Evolutionary conservation across 176 grass and related monocot species (phyloP), one percentile per base, ranked within the genome.

Genomic region (Hyparrhenia diplandra): DNA sequence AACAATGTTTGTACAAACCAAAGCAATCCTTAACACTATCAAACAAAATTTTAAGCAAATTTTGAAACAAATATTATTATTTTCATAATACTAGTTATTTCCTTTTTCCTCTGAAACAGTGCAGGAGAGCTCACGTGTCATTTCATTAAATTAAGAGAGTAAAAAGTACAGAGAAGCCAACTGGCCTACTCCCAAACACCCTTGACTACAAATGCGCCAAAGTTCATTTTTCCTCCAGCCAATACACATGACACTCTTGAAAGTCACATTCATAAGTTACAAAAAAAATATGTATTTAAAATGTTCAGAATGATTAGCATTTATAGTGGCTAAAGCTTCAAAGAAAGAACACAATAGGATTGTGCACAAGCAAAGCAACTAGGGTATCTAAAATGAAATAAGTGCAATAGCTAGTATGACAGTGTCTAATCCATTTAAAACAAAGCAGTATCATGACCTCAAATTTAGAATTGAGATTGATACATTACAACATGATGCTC

Each of bases 1-100:
- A 86, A 86, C 35, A 64, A 66, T 73, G 24, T 31, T 74, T 79
- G 47, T 60, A 75, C 37, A 51, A 21, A 35, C 16, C 45, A 68
- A 18, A 74, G 42, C 6, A 18, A 80, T 42, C 59, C 14, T 24
- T 63, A 43, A 52, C n/a, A 79, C 24, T 51, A 49, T 2, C 8
- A 40, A 11, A 17, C 28, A 18, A 6, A 67, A 64, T 27, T 14
- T 16, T n/a, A 78, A 68, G 23, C 6, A 62, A 55, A 75, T 62
- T 83, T 30, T 34, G 4, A 30, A 36, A 42, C 14, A 36, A 16
- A 59, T 13, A 47, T 71, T 42, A 1, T 69, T 37, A 2, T 37
- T 78, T 67, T 21, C 54, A 58, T 23, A 24, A 10, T 58, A 23
- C 21, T 58, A 10, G 21, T 23, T 24, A 58, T 58, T 24, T 58